phyloP scores from a whole-genome alignment of 306 rosid species.

The Notholithocarpus densiflorus region DNA sequence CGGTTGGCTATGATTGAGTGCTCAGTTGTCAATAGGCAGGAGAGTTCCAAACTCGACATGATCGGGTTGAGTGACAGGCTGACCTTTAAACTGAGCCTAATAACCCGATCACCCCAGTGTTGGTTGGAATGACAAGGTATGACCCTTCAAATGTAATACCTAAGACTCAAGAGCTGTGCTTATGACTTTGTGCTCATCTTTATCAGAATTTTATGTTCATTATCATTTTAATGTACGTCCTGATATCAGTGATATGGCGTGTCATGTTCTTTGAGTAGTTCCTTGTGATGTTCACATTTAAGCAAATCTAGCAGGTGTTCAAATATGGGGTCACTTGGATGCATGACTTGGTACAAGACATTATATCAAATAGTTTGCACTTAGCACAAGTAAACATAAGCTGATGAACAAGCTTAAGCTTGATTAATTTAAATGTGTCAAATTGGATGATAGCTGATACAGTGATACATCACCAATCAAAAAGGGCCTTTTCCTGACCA shows the following conservation, averaged over 20 bases:
- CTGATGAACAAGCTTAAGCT: background rate
- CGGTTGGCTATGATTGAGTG: too few relatives aligned
- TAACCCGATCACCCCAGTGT: conserved; percentile 46
- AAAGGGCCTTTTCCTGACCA: background rate
- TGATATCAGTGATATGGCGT: background rate
- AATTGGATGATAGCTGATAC: too few relatives aligned
- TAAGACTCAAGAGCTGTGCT: background rate
- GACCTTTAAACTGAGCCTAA: too few relatives aligned
- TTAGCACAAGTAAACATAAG: background rate
- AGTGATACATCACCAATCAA: background rate
- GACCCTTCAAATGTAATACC: background rate
- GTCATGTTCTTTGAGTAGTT: background rate
- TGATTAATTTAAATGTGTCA: background rate
- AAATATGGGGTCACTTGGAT: conserved; percentile 84
- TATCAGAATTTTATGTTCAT: background rate
- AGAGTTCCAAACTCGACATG: too few relatives aligned
- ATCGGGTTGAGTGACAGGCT: too few relatives aligned
- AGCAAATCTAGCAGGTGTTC: conserved; percentile 48
- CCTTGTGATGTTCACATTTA: conserved; percentile 9
- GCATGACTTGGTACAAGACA: conserved; percentile 74
- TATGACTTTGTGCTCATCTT: background rate
- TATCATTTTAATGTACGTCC: background rate
- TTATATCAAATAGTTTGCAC: too few relatives aligned
- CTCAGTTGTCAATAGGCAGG: too few relatives aligned
- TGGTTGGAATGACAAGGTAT: conserved; percentile 76